Evolutionary conservation across 371 early-diverging fungal genomes (phyloP), one percentile per base, ranked within the genome.

Genomic region (Scutellospora calospora): DNA sequence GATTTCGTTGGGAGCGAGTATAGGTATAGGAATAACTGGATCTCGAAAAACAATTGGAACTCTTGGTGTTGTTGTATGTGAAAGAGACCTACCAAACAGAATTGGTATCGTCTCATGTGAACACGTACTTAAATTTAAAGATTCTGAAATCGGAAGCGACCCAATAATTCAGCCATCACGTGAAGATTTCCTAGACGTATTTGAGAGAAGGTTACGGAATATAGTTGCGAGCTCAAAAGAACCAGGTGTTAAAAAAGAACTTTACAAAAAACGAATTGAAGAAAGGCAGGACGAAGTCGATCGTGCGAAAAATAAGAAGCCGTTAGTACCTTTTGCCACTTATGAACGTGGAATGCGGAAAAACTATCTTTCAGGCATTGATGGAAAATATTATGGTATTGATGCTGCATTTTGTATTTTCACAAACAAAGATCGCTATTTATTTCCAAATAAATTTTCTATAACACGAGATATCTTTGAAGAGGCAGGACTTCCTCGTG

Each of bases 11-110:
- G 72, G 72, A 22, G 20, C 72, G 20, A 71, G 72, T 27, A 71
- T 71, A 71, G 72, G 72, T 0, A 18, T 51, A n/a, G n/a, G n/a
- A 59, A 66, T 66, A 35, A 27, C 18, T 45, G 72, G 45, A 71
- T 45, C 72, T 35, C 45, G 38, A 3, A 29, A 20, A 38, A 69
- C 38, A 4, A 25, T 41, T 69, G 69, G 69, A 69, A 69, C 45
- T 20, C 69, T 69, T 41, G 38, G 72, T 16, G 51, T 49, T 71
- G 9, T 62, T n/a, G 51, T 51, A 18, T 2, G 18, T 51, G 51
- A 51, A 1, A 51, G 18, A 51, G 18, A 49, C 9, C 9, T 14
- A 1, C 18, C 2, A 51, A 51, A 51, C 9, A 9, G 18, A 18
- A 62, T 62, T 11, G 62, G 62, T 29, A 62, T 62, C 27, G 3